phyloP scores from a whole-genome alignment of 1,284 basidiomycete species.

The Chiua sp. region DNA sequence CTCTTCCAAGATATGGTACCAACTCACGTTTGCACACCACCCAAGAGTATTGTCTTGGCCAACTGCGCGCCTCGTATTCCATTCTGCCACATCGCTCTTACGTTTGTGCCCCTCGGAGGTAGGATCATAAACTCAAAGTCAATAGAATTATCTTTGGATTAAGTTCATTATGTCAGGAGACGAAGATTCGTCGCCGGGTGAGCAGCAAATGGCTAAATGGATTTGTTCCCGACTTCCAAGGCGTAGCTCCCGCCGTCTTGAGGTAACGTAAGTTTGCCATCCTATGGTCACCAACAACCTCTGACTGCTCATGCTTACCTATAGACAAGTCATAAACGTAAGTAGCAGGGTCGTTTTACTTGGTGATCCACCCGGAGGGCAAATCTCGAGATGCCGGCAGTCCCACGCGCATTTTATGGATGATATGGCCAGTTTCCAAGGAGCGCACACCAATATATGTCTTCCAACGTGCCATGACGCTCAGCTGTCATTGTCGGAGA shows the following conservation, averaged over 20 bases:
- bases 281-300: background rate
- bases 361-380: background rate
- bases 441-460: background rate
- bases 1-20: too few relatives aligned
- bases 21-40: too few relatives aligned
- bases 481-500: background rate
- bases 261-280: background rate
- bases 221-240: background rate
- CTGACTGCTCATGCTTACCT: background rate
- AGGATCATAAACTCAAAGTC: background rate
- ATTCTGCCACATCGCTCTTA: background rate
- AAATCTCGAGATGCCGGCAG: background rate
- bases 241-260: background rate
- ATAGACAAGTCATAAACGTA: background rate
- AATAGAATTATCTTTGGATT: background rate
- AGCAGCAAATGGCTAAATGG: too few relatives aligned
- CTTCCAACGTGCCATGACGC: background rate
- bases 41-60: too few relatives aligned
- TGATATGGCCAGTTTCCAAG: background rate
- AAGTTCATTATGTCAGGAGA: background rate
- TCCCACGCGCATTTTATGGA: background rate
- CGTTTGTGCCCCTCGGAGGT: background rate
- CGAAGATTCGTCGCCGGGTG: too few relatives aligned
- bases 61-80: background rate
- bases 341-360: background rate